Percentiles rank a stretch among this genome's conserved stretches.
phyloP scores from a whole-genome alignment of 768 basidiomycete species.

The Termitomyces sp. region DNA sequence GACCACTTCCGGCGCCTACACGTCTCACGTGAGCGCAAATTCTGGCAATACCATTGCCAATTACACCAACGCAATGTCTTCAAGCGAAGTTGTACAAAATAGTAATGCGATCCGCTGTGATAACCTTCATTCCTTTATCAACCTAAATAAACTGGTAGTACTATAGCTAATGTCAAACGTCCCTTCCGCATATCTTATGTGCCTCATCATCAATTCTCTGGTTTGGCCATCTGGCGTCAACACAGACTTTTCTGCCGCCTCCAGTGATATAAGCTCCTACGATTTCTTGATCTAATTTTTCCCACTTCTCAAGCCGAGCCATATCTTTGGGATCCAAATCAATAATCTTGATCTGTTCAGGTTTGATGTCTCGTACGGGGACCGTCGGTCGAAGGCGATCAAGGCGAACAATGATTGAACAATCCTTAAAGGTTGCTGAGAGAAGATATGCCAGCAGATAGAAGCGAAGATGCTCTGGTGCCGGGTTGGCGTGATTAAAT shows the following conservation, averaged over 20 bases:
- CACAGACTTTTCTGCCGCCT: conserved; percentile 24
- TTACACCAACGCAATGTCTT: no score
- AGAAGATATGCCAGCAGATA: conserved; percentile 75
- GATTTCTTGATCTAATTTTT: conserved; percentile 66
- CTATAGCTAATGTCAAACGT: background rate
- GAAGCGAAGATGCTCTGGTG: conserved; percentile 46
- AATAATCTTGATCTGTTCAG: conserved; percentile 56
- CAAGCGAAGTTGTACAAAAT: background rate
- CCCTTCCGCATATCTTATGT: background rate
- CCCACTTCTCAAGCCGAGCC: conserved; percentile 64
- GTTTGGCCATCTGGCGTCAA: conserved; percentile 20
- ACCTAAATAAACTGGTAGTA: background rate
- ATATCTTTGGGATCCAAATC: conserved; percentile 84
- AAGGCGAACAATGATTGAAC: conserved; percentile 52
- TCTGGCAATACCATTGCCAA: no score
- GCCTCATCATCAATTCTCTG: background rate
- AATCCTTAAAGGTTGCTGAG: conserved; percentile 96
- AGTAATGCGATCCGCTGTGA: background rate
- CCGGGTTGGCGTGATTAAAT: conserved; percentile 32
- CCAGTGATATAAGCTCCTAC: conserved; percentile 34
- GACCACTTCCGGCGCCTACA: conserved; percentile 15
- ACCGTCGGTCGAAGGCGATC: conserved; percentile 23
- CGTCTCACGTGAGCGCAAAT: background rate
- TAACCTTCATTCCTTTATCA: background rate
- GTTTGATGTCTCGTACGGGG: conserved; percentile 11